Evolutionary conservation across 2,329 filamentous ascomycete species (phyloP), one percentile per base, ranked within the genome.

Genomic region (Fusarium acutatum): DNA sequence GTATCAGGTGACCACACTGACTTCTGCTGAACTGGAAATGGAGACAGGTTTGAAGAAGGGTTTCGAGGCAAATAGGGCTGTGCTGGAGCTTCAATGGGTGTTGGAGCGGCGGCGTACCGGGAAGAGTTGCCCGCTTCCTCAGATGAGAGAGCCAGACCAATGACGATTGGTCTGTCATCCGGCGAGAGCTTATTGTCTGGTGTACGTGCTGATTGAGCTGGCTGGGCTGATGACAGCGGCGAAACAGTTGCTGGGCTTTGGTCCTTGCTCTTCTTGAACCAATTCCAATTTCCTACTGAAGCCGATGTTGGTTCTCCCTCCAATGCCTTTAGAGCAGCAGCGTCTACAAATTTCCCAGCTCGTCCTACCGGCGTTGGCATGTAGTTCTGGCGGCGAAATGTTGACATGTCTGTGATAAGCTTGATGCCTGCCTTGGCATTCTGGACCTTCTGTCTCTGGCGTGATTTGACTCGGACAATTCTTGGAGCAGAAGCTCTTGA

Each of bases 121-220:
- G 86, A 88, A 78, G 87, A 75, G 37, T 64, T 71, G 43, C 67
- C 68, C 17, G 77, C 68, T 26, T 80, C 78, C 13, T 79, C 79
- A 20, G 89, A 87, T 6, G 92, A 88, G 50, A 94, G 83, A 20
- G 89, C 87, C 57, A 94, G 90, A 18, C 92, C 92, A 72, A 94
- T 94, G 46, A 92, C 87, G 67, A 94, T 94, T 3, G 91, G 91
- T n/a, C 90, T 86, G 75, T 92, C 90, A 65, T 88, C 88, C 1
- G 92, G 92, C 20, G 92, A 93, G 8, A 93, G 84, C 69, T 90
- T 89, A 17, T 80, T 79, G 11, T 78, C 78, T 30, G 78, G 60
- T 69, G 75, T 71, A 68, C 78, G 68, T 65, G 75, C 61, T 30
- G 75, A 72, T 41, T 77, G 78, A 35, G 59, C 59, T 52, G 74